These are phyloP conservation scores for Balakata baccata DNA, from an alignment of 345 rosid genomes.

Conservation along the genomic window DNA sequence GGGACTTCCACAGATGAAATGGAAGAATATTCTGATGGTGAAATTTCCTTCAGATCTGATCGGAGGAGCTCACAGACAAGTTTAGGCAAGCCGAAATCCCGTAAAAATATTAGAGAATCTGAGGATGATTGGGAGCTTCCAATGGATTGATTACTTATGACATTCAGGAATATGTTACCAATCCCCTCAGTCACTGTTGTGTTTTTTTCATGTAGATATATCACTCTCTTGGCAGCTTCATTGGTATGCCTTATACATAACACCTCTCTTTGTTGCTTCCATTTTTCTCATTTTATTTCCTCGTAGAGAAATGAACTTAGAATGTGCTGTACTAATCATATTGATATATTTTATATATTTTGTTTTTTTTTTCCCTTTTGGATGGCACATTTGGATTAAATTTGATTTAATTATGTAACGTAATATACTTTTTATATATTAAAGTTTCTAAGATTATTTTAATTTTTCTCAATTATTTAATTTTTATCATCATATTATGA, in stretches of 20 bases:
- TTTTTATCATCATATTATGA: no score
- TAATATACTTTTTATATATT: no score
- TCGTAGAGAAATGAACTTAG: not conserved
- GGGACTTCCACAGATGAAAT: constrained; percentile 36
- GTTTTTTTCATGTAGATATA: not conserved
- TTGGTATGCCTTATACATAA: not conserved
- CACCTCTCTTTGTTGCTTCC: not conserved
- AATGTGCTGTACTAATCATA: not conserved
- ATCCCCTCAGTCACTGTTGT: not conserved
- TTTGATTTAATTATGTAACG: no score
- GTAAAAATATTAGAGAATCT: constrained; percentile 25
- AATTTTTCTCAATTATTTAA: no score
- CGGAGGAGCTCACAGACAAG: constrained; percentile 27
- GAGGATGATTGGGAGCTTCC: constrained; percentile 62
- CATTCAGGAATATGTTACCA: not conserved
- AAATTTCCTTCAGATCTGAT: constrained; percentile 31
- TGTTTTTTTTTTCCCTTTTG: not conserved
- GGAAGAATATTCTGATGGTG: constrained; percentile 41
- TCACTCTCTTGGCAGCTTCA: not conserved
- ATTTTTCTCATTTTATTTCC: not conserved
- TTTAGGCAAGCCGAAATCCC: constrained; percentile 24
- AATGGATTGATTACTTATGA: constrained; percentile 61
- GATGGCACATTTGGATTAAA: no score
- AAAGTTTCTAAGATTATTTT: no score
- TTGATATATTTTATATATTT: not conserved